Evolutionary conservation across 2,329 filamentous ascomycete genomes (phyloP).

Genomic region (Endoconidiophora laricicola): DNA sequence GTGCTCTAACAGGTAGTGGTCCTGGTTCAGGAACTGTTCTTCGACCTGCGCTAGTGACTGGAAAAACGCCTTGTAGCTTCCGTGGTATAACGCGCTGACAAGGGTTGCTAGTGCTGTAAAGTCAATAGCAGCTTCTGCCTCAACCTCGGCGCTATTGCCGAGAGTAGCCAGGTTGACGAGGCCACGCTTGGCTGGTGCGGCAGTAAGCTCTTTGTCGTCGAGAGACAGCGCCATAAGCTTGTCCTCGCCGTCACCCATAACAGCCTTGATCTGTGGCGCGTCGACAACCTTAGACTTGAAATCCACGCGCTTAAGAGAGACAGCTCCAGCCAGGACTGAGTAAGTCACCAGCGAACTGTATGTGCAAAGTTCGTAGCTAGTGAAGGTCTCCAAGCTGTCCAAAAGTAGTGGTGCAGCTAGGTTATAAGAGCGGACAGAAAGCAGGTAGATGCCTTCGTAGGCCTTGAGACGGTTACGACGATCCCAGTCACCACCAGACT

Average conservation of each 20-base stretch:
- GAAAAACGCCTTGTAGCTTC: constrained; percentile 91
- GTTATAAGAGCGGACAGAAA: constrained; percentile 83
- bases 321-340: constrained; percentile 82
- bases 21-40: constrained; percentile 82
- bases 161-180: constrained; percentile 81
- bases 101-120: constrained; percentile 77
- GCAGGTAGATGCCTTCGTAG: constrained; percentile 85
- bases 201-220: constrained; percentile 63
- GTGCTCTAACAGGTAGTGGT: constrained; percentile 92
- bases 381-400: constrained; percentile 94
- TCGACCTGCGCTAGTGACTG: constrained; percentile 75
- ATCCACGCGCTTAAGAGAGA: constrained; percentile 89
- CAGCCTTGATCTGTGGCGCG: constrained; percentile 93
- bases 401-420: constrained; percentile 82
- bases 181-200: constrained; percentile 34
- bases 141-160: constrained; percentile 44
- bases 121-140: constrained; percentile 69
- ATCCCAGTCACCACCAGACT: constrained; percentile 96
- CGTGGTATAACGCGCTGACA: constrained; percentile 81
- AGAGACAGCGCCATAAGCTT: constrained; percentile 71
- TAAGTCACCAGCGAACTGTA: constrained; percentile 93
- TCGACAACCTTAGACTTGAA: constrained; percentile 99
- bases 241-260: constrained; percentile 78
- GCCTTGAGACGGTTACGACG: constrained; percentile 96
- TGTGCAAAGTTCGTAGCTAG: constrained; percentile 93